Percentiles rank a stretch among this genome's conserved stretches.
Conservation (phyloP, 345 rosid species). For the Salix exigua region DNA sequence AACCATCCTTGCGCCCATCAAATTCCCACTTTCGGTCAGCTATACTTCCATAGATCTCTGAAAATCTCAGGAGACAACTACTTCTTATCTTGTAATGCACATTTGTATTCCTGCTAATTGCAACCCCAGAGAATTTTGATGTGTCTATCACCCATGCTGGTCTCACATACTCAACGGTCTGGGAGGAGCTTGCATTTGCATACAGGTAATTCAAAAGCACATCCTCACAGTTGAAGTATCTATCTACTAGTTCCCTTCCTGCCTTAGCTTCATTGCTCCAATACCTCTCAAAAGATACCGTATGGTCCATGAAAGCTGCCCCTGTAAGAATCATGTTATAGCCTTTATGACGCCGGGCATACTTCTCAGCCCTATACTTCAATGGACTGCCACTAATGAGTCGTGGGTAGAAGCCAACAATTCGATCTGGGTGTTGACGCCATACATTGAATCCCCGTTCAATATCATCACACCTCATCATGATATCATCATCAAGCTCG, state of each 20-base stretch:
- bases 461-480: constrained; percentile 77
- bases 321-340: constrained; percentile 94
- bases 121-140: constrained; percentile 76
- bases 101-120: constrained; percentile 75
- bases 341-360: constrained; percentile 62
- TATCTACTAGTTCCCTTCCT: constrained; percentile 68
- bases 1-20: constrained; percentile 66
- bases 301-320: constrained; percentile 76
- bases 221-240: constrained; percentile 82
- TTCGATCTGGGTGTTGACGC: constrained; percentile 81
- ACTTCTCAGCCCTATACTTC: constrained; percentile 73
- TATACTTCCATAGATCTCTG: constrained; percentile 66
- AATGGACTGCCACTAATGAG: constrained; percentile 45
- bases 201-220: constrained; percentile 74
- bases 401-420: constrained; percentile 93
- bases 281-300: constrained; percentile 60
- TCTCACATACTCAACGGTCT: constrained; percentile 74
- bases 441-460: constrained; percentile 87
- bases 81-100: constrained; percentile 72
- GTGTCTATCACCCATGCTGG: constrained; percentile 85
- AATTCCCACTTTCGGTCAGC: constrained; percentile 55
- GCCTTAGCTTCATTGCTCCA: constrained; percentile 54
- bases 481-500: constrained; percentile 93
- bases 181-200: constrained; percentile 63
- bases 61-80: constrained; percentile 56